Percentiles rank a stretch among this genome's conserved stretches.
Evolutionary conservation across 2,329 filamentous ascomycete genomes (phyloP).

Genomic region (Lachnellula suecica): DNA sequence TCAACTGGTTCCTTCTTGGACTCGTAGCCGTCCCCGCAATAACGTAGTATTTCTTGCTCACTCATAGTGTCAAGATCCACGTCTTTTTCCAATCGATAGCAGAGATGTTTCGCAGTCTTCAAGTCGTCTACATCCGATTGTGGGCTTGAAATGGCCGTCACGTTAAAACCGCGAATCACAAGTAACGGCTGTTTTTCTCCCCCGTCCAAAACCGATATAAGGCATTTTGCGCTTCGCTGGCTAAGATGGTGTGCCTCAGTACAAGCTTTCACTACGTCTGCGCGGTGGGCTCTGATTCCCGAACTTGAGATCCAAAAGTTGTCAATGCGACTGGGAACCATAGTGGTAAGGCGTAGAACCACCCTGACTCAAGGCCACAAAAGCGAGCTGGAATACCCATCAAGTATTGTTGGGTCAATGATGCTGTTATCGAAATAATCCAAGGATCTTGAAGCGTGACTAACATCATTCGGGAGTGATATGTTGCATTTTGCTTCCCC

Average conservation of each 20-base stretch:
- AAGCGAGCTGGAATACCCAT: slow-evolving; percentile 38
- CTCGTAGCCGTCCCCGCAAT: no score
- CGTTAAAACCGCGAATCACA: neutral
- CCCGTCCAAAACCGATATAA: neutral
- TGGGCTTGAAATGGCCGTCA: neutral
- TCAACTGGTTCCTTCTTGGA: neutral
- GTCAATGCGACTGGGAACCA: neutral
- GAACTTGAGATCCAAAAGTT: neutral
- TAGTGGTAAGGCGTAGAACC: neutral
- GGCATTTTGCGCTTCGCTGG: neutral
- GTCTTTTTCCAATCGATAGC: neutral
- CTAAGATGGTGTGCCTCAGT: neutral
- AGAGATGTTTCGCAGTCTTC: neutral
- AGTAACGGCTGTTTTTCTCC: neutral
- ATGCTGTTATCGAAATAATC: slow-evolving; percentile 9
- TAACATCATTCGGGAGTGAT: no score
- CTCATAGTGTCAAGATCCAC: neutral
- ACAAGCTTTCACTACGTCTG: neutral
- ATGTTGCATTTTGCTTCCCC: no score
- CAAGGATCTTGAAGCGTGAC: neutral
- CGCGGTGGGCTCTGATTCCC: neutral
- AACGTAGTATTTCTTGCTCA: neutral
- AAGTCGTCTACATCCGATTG: neutral
- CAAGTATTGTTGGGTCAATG: slow-evolving; percentile 44
- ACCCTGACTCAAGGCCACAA: neutral